These are phyloP conservation scores for Chytriomyces sp. DNA, from an alignment of 192 early-diverging fungal species.

Conservation along the genomic window DNA sequence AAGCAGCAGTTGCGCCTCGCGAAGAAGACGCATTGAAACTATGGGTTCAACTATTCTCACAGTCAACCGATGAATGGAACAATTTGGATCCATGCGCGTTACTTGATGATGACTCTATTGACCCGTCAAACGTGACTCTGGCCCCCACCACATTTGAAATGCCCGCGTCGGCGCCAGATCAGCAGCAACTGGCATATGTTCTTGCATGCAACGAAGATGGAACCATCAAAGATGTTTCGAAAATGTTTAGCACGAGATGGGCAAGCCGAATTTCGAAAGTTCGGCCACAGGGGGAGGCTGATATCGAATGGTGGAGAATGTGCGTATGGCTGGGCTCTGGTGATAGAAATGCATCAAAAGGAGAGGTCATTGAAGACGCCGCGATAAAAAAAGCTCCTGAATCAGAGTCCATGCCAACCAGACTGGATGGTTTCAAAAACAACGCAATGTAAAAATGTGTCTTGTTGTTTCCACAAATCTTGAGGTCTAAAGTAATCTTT, in stretches of 20 bases:
- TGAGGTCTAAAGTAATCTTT: not conserved
- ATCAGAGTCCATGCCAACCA: slow-evolving; percentile 76
- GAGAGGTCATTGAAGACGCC: slow-evolving; percentile 55
- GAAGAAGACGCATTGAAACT: slow-evolving; percentile 42
- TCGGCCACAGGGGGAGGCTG: slow-evolving; percentile 3
- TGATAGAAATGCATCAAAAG: slow-evolving; percentile 30
- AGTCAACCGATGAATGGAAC: slow-evolving; percentile 25
- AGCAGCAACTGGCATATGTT: slow-evolving; percentile 66
- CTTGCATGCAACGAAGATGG: slow-evolving; percentile 27
- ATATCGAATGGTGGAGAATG: slow-evolving; percentile 45
- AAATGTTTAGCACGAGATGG: slow-evolving; percentile 19
- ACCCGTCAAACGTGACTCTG: slow-evolving; percentile 41
- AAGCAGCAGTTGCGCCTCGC: slow-evolving; percentile 10
- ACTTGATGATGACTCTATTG: slow-evolving; percentile 58
- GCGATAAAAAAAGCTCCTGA: slow-evolving; percentile 50
- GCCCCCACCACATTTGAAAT: slow-evolving; percentile 58
- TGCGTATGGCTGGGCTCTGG: slow-evolving; percentile 45
- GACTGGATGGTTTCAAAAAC: slow-evolving; percentile 76
- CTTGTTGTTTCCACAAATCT: not conserved
- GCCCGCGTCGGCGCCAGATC: slow-evolving; percentile 36
- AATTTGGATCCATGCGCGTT: slow-evolving; percentile 51
- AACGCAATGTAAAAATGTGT: slow-evolving; percentile 70
- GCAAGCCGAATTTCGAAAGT: slow-evolving; percentile 18
- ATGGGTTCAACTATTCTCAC: slow-evolving; percentile 46
- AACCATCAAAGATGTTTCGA: slow-evolving; percentile 19